Conservation (phyloP, 164 flowering plant genomes). For the Kalanchoe fedtschenkoi region DNA sequence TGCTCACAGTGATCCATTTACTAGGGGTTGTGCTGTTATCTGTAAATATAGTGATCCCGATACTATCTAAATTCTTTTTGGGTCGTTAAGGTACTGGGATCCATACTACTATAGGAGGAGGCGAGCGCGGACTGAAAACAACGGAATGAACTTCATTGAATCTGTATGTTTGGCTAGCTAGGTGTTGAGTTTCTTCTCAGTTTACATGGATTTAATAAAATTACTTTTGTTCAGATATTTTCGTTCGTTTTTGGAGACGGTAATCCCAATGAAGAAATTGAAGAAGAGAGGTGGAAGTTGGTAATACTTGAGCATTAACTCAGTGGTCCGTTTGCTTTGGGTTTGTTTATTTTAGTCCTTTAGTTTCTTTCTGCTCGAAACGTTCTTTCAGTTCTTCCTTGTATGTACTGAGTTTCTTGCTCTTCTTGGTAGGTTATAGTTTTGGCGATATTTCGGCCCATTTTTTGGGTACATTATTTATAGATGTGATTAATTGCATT, state of each 20-base stretch:
- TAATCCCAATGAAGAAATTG: constrained; percentile 98
- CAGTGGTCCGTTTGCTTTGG: constrained; percentile 35
- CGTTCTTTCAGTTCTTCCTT: too few species aligned
- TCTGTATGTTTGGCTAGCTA: constrained; percentile 42
- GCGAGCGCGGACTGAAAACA: constrained; percentile 33
- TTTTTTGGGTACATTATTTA: too few species aligned
- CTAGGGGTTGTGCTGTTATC: not conserved
- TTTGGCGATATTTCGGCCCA: not conserved
- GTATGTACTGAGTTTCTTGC: too few species aligned
- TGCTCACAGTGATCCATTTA: not conserved
- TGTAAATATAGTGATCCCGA: not conserved
- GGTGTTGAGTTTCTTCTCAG: not conserved
- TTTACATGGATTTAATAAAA: constrained; percentile 4
- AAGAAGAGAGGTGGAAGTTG: constrained; percentile 99
- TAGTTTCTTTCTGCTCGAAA: not conserved
- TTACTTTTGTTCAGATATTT: constrained; percentile 57
- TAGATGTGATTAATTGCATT: not conserved
- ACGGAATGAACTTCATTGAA: constrained; percentile 83
- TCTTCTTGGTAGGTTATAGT: not conserved
- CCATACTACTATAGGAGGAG: constrained; percentile 74
- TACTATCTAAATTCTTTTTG: not conserved
- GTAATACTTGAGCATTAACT: constrained; percentile 57
- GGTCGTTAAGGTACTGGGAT: constrained; percentile 81
- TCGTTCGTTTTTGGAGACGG: constrained; percentile 99
- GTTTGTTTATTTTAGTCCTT: constrained; percentile 1